phyloP scores from a whole-genome alignment of 192 early-diverging fungal species.

The Coemansia sp. region DNA sequence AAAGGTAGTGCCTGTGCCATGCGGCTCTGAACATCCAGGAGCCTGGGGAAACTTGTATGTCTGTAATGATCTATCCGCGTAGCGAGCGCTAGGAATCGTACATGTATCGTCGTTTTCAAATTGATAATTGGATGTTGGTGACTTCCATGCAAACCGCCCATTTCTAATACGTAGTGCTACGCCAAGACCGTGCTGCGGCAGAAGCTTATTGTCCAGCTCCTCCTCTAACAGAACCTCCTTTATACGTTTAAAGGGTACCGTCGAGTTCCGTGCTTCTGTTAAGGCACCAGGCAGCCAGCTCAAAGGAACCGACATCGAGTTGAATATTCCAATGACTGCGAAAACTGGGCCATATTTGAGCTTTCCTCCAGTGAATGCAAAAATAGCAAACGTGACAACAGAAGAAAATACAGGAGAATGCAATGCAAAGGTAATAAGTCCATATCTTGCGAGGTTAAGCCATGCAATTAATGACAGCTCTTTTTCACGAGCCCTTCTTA shows the following conservation, averaged over 20 bases:
- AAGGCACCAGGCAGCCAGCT: slow-evolving; percentile 47
- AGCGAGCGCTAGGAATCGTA: background rate
- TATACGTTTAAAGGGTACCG: slow-evolving; percentile 39
- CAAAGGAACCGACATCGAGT: slow-evolving; percentile 43
- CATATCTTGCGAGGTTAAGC: slow-evolving; percentile 38
- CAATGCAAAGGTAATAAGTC: slow-evolving; percentile 42
- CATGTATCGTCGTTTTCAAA: background rate
- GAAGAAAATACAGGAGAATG: slow-evolving; percentile 48
- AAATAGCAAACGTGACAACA: slow-evolving; percentile 36
- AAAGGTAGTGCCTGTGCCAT: too few relatives aligned
- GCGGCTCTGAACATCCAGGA: background rate
- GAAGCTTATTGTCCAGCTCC: slow-evolving; percentile 16
- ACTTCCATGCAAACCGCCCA: slow-evolving; percentile 36
- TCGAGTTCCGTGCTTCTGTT: slow-evolving; percentile 41
- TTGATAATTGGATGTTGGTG: background rate
- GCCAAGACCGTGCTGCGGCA: slow-evolving; percentile 10
- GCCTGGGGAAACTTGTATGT: slow-evolving; percentile 13
- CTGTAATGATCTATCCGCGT: slow-evolving; percentile 4
- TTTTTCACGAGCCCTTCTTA: slow-evolving; percentile 31
- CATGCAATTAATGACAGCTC: slow-evolving; percentile 35
- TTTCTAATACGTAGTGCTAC: slow-evolving; percentile 21
- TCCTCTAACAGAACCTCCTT: slow-evolving; percentile 36
- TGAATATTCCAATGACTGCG: slow-evolving; percentile 52
- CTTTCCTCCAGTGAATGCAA: slow-evolving; percentile 21
- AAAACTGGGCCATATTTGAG: slow-evolving; percentile 42